Conservation (phyloP, 2,329 filamentous ascomycete genomes). For the Scolecobasidium constrictum region DNA sequence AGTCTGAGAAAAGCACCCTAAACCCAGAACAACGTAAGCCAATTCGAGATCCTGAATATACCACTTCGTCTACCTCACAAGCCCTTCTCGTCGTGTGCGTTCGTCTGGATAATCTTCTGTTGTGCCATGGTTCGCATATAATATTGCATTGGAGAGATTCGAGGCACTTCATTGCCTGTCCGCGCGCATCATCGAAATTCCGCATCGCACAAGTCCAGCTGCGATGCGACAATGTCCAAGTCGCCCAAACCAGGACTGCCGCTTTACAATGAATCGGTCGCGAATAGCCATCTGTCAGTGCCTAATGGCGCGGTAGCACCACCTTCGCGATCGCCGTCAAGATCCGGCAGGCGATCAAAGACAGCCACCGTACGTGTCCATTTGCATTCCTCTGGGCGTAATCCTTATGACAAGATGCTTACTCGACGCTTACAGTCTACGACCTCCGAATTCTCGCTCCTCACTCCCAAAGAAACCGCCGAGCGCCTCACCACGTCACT, state of each 20-base stretch:
- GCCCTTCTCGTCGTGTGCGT: too few relatives aligned
- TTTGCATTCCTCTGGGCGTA: background rate
- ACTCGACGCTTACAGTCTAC: conserved; percentile 24
- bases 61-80: too few relatives aligned
- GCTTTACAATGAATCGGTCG: conserved; percentile 2
- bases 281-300: conserved; percentile 4
- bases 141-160: too few relatives aligned
- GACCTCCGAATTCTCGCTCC: conserved; percentile 45
- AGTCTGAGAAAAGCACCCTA: too few relatives aligned
- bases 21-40: too few relatives aligned
- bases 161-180: too few relatives aligned
- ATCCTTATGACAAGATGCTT: background rate
- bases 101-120: too few relatives aligned
- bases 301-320: conserved; percentile 6
- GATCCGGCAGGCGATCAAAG: conserved; percentile 1
- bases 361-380: conserved; percentile 5
- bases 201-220: too few relatives aligned
- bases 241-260: conserved; percentile 6
- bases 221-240: conserved; percentile 9
- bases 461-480: conserved; percentile 71
- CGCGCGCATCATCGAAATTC: too few relatives aligned
- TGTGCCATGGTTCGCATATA: too few relatives aligned
- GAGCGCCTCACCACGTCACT: conserved; percentile 73
- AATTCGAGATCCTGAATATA: too few relatives aligned
- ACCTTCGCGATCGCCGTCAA: background rate